Percentiles rank a stretch among this genome's conserved stretches.
Conservation (phyloP, 2,329 filamentous ascomycete genomes). For the Neopestalotiopsis clavispora region DNA sequence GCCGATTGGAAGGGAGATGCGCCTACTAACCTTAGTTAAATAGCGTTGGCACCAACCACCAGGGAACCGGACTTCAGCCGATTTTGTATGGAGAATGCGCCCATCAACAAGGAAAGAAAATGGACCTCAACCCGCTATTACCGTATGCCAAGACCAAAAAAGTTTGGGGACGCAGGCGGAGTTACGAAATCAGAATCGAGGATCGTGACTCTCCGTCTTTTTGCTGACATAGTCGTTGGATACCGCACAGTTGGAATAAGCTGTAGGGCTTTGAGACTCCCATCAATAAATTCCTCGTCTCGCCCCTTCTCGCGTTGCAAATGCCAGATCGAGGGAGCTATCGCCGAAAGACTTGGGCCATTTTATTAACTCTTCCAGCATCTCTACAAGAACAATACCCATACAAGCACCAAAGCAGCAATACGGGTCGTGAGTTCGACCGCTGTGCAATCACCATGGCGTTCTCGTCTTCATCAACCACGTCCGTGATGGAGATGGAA, state of each 20-base stretch:
- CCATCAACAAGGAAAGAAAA: not conserved
- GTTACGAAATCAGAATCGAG: not conserved
- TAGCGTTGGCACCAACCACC: not conserved
- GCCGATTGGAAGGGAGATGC: not conserved
- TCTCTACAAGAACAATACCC: not conserved
- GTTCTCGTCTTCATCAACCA: conserved; percentile 21
- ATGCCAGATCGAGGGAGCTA: no score
- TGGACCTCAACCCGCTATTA: not conserved
- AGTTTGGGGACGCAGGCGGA: not conserved
- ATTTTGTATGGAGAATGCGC: not conserved
- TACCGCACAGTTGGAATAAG: not conserved
- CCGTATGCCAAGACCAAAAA: not conserved
- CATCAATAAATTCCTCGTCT: not conserved
- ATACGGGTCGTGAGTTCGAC: not conserved
- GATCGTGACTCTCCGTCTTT: conserved; percentile 7
- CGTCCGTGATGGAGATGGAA: conserved; percentile 26
- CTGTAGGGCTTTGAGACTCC: not conserved
- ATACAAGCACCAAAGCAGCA: not conserved
- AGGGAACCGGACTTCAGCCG: not conserved
- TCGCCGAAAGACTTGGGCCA: no score
- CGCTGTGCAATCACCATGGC: not conserved
- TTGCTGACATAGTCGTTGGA: not conserved
- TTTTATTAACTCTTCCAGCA: not conserved
- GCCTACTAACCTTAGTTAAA: not conserved
- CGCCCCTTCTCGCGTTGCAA: not conserved